Evolutionary conservation across 2,329 filamentous ascomycete species (phyloP), one percentile per base, ranked within the genome.

Genomic region (Leptodontidium sp.): DNA sequence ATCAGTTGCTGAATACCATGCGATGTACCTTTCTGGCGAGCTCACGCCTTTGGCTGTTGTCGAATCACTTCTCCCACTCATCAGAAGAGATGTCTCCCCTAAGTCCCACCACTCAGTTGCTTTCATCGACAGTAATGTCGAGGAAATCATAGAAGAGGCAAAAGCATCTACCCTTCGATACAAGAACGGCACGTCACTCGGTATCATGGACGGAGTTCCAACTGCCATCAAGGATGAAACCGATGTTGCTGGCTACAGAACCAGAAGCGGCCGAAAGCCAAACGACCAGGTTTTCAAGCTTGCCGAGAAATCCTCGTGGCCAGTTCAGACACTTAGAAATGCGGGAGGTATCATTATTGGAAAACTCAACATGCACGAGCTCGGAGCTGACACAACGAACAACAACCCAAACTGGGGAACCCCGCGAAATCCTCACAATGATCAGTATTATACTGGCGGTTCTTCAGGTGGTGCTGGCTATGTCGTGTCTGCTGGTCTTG

Each of bases 391-490:
- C 75, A 93, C 91, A 0, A 94, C 87, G n/a, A 94, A 94, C 72
- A 93, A 93, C 78, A 97, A 97, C 76, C 85, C 86, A 40, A 95
- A 92, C 81, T 96, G 93, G 78, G 93, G 93, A 57, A 95, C 93
- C 0, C 92, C 93, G 0, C 83, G 84, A 15, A 96, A 96, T 75
- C 93, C 93, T 0, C 89, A 92, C 78, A 93, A 94, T 77, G 78
- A 82, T 0, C 77, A 82, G 2, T 95, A 93, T 81, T 96, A 96
- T 79, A 74, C 93, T 0, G 94, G 94, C 45, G 94, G 94, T 24
- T 98, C 94, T 78, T 98, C 95, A 1, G 96, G 96, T 58, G 96
- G 96, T 15, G 96, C 94, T 77, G 96, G 95, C 1, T 88, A 97
- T 24, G 93, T 93, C 12, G 93, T 98, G 29, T 88, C 87, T 24